Base-by-base conservation (phyloP, 2,329 filamentous ascomycete species). In the Sporothrix mexicana region DNA sequence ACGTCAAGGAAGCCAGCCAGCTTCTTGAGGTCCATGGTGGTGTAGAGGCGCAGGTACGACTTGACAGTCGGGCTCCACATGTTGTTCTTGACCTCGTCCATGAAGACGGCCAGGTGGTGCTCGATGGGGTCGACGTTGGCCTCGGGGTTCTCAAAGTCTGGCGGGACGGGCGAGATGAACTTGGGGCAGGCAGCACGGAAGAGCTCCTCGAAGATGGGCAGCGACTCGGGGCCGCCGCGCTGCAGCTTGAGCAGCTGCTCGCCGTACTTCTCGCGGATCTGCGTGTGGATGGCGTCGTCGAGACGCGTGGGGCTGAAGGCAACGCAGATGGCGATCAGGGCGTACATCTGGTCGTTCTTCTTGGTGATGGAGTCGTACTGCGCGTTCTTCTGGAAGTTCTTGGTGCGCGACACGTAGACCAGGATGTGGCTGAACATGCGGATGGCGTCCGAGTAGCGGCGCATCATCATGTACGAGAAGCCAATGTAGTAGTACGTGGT, bases 391-490 rank as follows among this genome's bases (percentile, higher is more conserved):
- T 99, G 96, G 91, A 98, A 98, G 88, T 98, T 98, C 93, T 99
- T 99, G 81, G 96, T 99, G 80, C 96, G 89, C 78, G 94, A 97
- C 77, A 99, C 95, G 85, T 98, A 99, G 85, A 99, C 92, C 79
- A 99, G 91, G 84, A 99, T 99, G 89, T 99, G 96, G 88, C 93
- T 97, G 91, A 99, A 99, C 92, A 98, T 97, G 88, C 95, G 94
- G 86, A 99, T 98, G 83, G 96, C 96, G 84, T 99, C 96, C 84
- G 94, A 93, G 83, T 99, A 99, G 82, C 96, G 93, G 86, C 96
- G 94, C 93, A 98, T 97, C 96, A 99, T 99, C 95, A 99, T 98
- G 92, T 99, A 99, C 78, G 94, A 97, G 90, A 99, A 99, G 78
- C 96, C 96, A 76, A 99, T 95, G 83, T 98, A 98, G 90, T 99